Evolutionary conservation across 305 asterid species (phyloP).

Genomic region (Fraxinus nigra): DNA sequence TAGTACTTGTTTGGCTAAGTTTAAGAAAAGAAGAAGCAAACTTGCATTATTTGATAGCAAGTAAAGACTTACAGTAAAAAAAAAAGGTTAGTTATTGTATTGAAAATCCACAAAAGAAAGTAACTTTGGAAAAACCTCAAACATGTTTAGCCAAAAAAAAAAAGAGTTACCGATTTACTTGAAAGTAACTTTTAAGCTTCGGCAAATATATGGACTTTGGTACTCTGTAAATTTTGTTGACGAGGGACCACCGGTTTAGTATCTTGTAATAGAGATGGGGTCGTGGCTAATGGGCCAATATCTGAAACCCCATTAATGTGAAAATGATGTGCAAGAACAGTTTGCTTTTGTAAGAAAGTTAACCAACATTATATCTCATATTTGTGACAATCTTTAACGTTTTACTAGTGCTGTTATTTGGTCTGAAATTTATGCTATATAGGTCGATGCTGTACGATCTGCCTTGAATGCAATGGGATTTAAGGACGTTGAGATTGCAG

Average conservation of each 20-base stretch:
- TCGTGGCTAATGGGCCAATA: neutral
- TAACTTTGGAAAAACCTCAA: neutral
- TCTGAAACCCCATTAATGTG: neutral
- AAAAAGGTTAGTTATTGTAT: neutral
- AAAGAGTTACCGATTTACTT: neutral
- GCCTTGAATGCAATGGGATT: conserved; percentile 79
- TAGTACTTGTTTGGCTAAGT: neutral
- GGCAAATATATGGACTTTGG: neutral
- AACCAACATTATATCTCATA: neutral
- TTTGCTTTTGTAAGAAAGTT: neutral
- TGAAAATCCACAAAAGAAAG: neutral
- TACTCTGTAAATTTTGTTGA: conserved; percentile 10
- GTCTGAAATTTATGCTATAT: conserved; percentile 11
- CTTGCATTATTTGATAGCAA: neutral
- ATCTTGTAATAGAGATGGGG: neutral
- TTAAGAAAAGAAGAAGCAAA: neutral
- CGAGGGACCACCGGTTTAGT: conserved; percentile 7
- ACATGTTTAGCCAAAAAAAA: neutral
- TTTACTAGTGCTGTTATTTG: neutral
- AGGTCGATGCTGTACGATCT: conserved; percentile 89
- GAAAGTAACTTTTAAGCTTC: neutral
- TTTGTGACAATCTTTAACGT: neutral
- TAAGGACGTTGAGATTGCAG: conserved; percentile 80
- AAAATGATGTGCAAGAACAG: neutral
- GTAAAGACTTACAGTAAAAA: neutral